These are phyloP conservation scores for Eucalyptus tenuipes DNA, from an alignment of 345 rosid genomes.

Conservation along the genomic window DNA sequence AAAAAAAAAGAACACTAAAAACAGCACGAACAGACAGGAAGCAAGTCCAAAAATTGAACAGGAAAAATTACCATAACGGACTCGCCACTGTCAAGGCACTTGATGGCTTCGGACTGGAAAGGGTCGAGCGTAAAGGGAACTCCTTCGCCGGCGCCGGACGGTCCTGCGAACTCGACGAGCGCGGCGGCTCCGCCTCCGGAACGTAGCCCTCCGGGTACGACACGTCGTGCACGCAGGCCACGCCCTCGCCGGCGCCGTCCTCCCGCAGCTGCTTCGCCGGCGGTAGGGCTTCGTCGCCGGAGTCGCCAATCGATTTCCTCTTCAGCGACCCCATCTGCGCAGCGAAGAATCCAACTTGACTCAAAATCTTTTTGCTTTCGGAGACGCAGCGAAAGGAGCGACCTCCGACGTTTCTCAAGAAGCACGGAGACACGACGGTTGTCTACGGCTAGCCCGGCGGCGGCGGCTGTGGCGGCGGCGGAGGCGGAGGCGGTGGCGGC, in stretches of 20 bases:
- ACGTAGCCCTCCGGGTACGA: slow-evolving; percentile 65
- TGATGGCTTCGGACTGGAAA: slow-evolving; percentile 91
- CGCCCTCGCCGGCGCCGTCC: slow-evolving; percentile 25
- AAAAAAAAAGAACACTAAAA: background rate
- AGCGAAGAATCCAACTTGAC: no score
- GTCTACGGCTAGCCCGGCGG: background rate
- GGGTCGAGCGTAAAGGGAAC: slow-evolving; percentile 90
- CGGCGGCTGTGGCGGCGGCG: background rate
- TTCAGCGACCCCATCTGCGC: slow-evolving; percentile 49
- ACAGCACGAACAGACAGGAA: background rate
- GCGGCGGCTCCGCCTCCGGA: slow-evolving; percentile 5
- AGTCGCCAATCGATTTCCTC: slow-evolving; percentile 37
- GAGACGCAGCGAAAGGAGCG: background rate
- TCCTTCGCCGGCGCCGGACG: slow-evolving; percentile 62
- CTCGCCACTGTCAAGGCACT: slow-evolving; percentile 75
- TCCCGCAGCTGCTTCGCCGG: slow-evolving; percentile 38
- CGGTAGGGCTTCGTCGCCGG: slow-evolving; percentile 16
- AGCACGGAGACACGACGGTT: background rate
- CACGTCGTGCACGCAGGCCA: slow-evolving; percentile 71
- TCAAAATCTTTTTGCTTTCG: background rate
- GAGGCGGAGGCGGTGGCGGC: background rate
- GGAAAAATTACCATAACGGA: slow-evolving; percentile 69
- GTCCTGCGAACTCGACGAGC: slow-evolving; percentile 3
- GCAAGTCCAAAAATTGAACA: background rate
- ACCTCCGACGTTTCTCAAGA: background rate